Percentiles rank a stretch among this genome's conserved stretches.
These are phyloP conservation scores for Penicillium sp. DNA, from an alignment of 2,329 filamentous ascomycete genomes.

Conservation along the genomic window DNA sequence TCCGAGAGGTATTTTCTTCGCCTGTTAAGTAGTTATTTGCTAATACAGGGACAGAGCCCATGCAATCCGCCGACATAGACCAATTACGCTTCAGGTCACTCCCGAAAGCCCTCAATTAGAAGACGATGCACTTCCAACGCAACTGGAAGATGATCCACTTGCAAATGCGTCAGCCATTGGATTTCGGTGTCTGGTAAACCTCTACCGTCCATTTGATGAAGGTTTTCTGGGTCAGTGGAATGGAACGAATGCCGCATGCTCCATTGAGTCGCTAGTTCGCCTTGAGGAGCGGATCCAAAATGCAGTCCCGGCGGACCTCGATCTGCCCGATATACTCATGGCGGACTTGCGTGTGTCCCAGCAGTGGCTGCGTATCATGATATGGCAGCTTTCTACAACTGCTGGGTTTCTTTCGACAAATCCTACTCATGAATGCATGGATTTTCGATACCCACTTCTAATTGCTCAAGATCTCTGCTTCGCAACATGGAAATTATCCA, in stretches of 20 bases:
- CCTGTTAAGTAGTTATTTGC: not conserved
- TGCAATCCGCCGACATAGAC: slow-evolving; percentile 62
- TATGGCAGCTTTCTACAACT: slow-evolving; percentile 70
- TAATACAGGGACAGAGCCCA: slow-evolving; percentile 51
- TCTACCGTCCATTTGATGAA: slow-evolving; percentile 63
- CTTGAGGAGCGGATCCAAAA: slow-evolving; percentile 53
- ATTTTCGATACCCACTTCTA: slow-evolving; percentile 62
- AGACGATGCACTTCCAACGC: slow-evolving; percentile 48
- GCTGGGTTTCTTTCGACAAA: slow-evolving; percentile 65
- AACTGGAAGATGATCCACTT: slow-evolving; percentile 51
- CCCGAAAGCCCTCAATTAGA: slow-evolving; percentile 53
- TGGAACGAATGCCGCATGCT: slow-evolving; percentile 47
- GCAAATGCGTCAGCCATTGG: slow-evolving; percentile 56
- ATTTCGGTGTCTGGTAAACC: slow-evolving; percentile 59
- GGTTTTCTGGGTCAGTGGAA: slow-evolving; percentile 65
- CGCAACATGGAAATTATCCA: slow-evolving; percentile 69
- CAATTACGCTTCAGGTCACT: slow-evolving; percentile 60
- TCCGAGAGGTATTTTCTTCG: slow-evolving; percentile 55
- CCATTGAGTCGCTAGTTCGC: slow-evolving; percentile 47
- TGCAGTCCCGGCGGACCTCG: slow-evolving; percentile 53
- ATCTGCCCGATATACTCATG: slow-evolving; percentile 62
- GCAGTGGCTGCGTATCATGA: slow-evolving; percentile 67
- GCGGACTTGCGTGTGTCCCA: slow-evolving; percentile 66
- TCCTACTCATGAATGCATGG: slow-evolving; percentile 57
- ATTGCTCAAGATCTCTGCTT: slow-evolving; percentile 61